Evolutionary conservation across 805 yeast species (phyloP).

Genomic region (Barnettozyma sucrosica): DNA sequence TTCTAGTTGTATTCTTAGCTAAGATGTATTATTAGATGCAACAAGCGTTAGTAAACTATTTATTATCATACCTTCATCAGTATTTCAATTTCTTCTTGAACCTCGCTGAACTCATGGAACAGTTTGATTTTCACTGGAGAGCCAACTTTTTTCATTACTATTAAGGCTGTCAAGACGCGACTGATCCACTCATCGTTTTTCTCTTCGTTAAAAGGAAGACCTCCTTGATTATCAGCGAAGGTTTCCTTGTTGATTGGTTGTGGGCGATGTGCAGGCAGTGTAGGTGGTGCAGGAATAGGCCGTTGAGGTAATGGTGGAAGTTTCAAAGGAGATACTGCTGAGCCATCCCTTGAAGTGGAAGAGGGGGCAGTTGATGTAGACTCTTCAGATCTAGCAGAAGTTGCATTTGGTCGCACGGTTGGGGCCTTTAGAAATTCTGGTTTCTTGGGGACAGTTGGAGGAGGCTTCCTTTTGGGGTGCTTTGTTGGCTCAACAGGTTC

Average conservation of each 20-base stretch:
- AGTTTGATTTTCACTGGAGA: conserved; percentile 15
- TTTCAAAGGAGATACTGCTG: neutral
- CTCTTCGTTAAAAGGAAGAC: conserved; percentile 34
- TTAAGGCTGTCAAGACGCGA: conserved; percentile 33
- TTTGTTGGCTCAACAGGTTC: neutral
- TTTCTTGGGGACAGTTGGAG: conserved; percentile 25
- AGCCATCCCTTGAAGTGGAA: neutral
- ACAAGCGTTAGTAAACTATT: neutral
- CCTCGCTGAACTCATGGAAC: conserved; percentile 22
- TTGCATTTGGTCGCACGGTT: neutral
- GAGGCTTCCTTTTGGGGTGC: conserved; percentile 8
- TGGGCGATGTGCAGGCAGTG: conserved; percentile 9
- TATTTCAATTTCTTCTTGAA: conserved; percentile 22
- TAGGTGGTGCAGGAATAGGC: conserved; percentile 29
- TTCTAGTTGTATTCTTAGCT: too few relatives aligned
- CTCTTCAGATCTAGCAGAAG: conserved; percentile 1
- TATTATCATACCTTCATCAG: neutral
- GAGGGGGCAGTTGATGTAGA: conserved; percentile 2
- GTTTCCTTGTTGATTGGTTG: neutral
- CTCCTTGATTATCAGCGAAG: conserved; percentile 19
- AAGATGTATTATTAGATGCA: neutral
- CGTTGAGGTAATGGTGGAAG: conserved; percentile 24
- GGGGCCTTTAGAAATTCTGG: conserved; percentile 17
- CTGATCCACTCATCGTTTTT: conserved; percentile 51
- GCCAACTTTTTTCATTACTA: conserved; percentile 18